Evolutionary conservation across 2,329 filamentous ascomycete genomes (phyloP), one percentile per base, ranked within the genome.

Genomic region (Phyllosticta ampelicida): DNA sequence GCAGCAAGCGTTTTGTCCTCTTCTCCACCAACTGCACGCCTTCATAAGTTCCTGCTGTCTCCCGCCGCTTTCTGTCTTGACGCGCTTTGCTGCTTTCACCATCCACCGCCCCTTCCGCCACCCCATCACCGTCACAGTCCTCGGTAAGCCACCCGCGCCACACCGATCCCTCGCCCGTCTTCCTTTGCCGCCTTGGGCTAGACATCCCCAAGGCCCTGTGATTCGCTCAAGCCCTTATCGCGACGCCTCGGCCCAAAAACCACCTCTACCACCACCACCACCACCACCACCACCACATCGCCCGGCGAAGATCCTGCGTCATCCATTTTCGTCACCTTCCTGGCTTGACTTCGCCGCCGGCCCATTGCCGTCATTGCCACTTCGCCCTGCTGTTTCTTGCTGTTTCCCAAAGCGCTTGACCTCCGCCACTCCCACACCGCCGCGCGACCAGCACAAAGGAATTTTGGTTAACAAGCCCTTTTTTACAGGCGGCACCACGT

Each of bases 141-240:
- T 4, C n/a, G 36, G 36, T 44, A 44, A 44, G 36, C 36, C 36
- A n/a, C 36, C 36, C 36, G n/a, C 36, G 36, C 36, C 36, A 44
- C 36, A 44, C n/a, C 36, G 8, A 16, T 18, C 36, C 36, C 5
- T n/a, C 36, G 13, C n/a, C 16, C 36, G 36, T n/a, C 36, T 44
- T 44, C 36, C 36, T n/a, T n/a, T 44, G 16, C 36, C 36, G 58
- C 51, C 49, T 49, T 56, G 58, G 58, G 50, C 53, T 56, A 56
- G 54, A 48, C 56, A 20, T 51, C 44, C 51, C 51, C 48, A 48
- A n/a, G 30, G 21, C 5, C 50, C 51, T 53, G 51, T 56, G 59
- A 60, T 57, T 57, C 58, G 58, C 54, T 51, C 50, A 57, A 60
- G 54, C 54, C 53, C 58, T 60, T 60, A 60, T 60, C 58, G 44